Base-by-base conservation (phyloP, 345 rosid genomes). In the Eucalyptus urophylla region DNA sequence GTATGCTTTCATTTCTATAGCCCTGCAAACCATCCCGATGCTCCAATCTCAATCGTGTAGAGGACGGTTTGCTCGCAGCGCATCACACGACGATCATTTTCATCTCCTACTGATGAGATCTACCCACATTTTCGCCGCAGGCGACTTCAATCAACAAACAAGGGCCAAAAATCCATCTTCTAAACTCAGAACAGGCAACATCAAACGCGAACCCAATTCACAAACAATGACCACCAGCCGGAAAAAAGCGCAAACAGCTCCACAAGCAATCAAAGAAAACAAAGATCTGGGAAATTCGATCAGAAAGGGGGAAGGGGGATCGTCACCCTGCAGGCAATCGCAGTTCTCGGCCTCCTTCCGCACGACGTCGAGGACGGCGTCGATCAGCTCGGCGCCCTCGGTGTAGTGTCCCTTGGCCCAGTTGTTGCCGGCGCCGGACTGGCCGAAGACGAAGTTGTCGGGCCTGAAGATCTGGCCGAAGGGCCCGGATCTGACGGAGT, bases 391-490 rank as follows among this genome's bases (percentile, higher is more conserved):
- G 22, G 89, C 89, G 53, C 89, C 89, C 87, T 88, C 89, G n/a
- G 89, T 88, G 80, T 88, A 88, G 87, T 88, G 89, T 0, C 89
- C 89, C 89, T 88, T 88, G 27, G 89, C 89, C 89, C 89, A 88
- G 89, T 88, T 88, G 80, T 88, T 88, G 54, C 87, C 89, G 76
- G 89, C 89, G 76, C 89, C 89, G 27, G 89, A 88, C 89, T 88
- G 89, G 14, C 89, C 89, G 50, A 88, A 88, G 76, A 88, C 87
- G 80, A 88, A 88, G 87, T 88, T 88, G 89, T 88, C 89, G 87
- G 89, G 89, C 76, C 89, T 60, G 87, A 88, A 88, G 89, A 88
- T 88, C 89, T 88, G 89, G 76, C 89, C 89, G 33, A 88, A 88
- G 7, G 89, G 89, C 5, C 89, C 89, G 53, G 89, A 88, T 88